Evolutionary conservation across 2,329 filamentous ascomycete genomes (phyloP).

Genomic region (Dothideomycetes sp.): DNA sequence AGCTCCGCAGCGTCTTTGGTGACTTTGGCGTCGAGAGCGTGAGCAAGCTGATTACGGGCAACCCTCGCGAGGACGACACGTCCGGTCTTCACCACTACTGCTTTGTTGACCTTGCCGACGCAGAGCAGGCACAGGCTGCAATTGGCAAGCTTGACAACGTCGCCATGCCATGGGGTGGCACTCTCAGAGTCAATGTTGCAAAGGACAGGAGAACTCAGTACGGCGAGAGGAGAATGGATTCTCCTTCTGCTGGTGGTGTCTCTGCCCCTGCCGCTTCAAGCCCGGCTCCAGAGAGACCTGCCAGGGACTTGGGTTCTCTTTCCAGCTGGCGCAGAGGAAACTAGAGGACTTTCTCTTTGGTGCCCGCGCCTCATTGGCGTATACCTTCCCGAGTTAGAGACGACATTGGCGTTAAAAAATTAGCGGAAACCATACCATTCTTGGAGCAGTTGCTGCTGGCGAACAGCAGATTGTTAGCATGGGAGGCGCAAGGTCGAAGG

Average conservation of each 20-base stretch:
- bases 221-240: constrained; percentile 4
- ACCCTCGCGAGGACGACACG: constrained; percentile 9
- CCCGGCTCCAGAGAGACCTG: constrained; percentile 1
- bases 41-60: constrained; percentile 29
- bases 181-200: constrained; percentile 13
- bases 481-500: too few relatives aligned
- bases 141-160: constrained; percentile 16
- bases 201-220: constrained; percentile 6
- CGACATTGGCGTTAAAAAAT: too few relatives aligned
- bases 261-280: background rate
- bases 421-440: too few relatives aligned
- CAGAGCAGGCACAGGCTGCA: constrained; percentile 16
- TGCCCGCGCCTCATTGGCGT: too few relatives aligned
- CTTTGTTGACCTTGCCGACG: constrained; percentile 18
- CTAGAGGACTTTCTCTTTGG: background rate
- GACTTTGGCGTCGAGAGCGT: constrained; percentile 34
- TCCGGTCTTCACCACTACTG: constrained; percentile 16
- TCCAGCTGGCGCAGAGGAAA: constrained; percentile 8
- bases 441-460: too few relatives aligned
- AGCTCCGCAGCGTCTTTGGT: constrained; percentile 33
- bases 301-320: constrained; percentile 7
- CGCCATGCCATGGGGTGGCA: constrained; percentile 11
- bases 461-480: too few relatives aligned
- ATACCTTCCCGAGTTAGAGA: too few relatives aligned
- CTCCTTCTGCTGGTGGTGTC: background rate